phyloP scores from a whole-genome alignment of 2,329 filamentous ascomycete genomes.

The Microthyrium microscopicum region DNA sequence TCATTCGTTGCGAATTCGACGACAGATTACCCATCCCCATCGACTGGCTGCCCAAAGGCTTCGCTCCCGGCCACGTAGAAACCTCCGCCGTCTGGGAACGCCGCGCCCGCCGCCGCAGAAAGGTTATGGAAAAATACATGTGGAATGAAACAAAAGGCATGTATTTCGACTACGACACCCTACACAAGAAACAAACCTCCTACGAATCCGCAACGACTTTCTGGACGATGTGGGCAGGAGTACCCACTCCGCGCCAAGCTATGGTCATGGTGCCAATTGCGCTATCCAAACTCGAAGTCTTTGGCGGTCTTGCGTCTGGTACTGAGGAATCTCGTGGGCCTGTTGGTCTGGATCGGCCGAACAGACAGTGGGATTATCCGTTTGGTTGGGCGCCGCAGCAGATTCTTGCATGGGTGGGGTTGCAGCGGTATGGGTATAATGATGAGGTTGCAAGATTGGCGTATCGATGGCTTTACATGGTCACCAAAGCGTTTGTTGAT shows the following conservation, averaged over 20 bases:
- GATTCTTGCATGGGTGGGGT: conserved; percentile 89
- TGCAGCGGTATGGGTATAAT: conserved; percentile 80
- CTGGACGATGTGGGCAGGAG: conserved; percentile 93
- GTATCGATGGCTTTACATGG: conserved; percentile 97
- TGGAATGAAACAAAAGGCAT: conserved; percentile 88
- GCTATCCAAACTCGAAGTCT: conserved; percentile 73
- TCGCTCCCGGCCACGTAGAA: conserved; percentile 52
- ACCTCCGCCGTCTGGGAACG: conserved; percentile 83
- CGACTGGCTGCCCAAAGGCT: conserved; percentile 57
- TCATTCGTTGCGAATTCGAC: conserved; percentile 68
- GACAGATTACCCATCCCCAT: conserved; percentile 68
- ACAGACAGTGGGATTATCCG: conserved; percentile 95
- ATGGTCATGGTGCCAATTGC: conserved; percentile 63
- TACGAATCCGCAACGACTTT: conserved; percentile 92
- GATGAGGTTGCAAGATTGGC: conserved; percentile 78
- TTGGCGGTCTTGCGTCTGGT: conserved; percentile 75
- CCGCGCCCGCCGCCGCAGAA: conserved; percentile 66
- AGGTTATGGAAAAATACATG: conserved; percentile 77
- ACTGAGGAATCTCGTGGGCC: conserved; percentile 76
- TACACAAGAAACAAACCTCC: conserved; percentile 57
- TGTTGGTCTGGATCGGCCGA: conserved; percentile 67
- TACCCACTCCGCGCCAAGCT: conserved; percentile 75
- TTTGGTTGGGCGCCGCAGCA: conserved; percentile 98
- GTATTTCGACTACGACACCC: conserved; percentile 96
- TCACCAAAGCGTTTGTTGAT: conserved; percentile 94